Conservation (phyloP, 148 eudicot species). For the Rhododendron vialii region DNA sequence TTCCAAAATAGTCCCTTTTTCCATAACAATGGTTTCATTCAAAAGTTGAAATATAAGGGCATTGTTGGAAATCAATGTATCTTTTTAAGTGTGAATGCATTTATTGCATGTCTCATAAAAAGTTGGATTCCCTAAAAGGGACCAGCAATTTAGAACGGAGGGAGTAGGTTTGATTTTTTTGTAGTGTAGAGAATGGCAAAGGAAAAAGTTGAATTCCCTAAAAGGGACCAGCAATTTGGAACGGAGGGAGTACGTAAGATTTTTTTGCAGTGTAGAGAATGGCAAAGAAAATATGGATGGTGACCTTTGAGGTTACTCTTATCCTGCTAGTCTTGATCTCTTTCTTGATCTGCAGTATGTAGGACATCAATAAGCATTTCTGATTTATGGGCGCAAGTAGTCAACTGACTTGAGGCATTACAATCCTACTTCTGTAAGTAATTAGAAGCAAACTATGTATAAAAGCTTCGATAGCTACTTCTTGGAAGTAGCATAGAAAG, state of each 20-base stretch:
- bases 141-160: too few species aligned
- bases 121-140: neutral
- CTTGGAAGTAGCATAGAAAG: neutral
- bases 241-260: neutral
- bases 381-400: neutral
- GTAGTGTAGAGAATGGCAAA: too few species aligned
- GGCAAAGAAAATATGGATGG: neutral
- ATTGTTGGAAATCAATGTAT: neutral
- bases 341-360: constrained; percentile 64
- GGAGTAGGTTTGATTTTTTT: too few species aligned
- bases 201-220: neutral
- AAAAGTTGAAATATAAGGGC: neutral
- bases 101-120: too few species aligned
- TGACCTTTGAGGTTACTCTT: constrained; percentile 87
- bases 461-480: neutral
- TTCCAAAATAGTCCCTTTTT: neutral
- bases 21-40: neutral
- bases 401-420: neutral
- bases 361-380: neutral
- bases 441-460: neutral
- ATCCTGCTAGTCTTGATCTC: constrained; percentile 95
- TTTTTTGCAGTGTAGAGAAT: neutral
- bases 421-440: neutral
- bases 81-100: neutral
- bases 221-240: too few species aligned